Percentiles rank a stretch among this genome's conserved stretches.
Conservation (phyloP, 129 eudicot genomes). For the Rutidosis leptorrhynchoides region DNA sequence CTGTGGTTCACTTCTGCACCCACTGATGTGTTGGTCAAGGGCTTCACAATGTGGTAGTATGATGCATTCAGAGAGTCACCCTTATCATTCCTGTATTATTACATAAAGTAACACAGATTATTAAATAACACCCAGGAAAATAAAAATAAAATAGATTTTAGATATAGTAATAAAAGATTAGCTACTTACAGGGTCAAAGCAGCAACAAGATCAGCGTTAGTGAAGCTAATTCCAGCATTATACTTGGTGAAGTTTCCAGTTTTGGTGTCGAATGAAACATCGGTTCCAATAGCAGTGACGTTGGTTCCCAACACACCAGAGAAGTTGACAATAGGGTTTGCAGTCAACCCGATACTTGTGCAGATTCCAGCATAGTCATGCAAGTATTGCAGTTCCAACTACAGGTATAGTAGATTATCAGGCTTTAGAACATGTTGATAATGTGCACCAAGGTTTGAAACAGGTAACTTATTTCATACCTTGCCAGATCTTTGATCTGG, state of each 20-base stretch:
- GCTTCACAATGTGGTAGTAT: slow-evolving; percentile 82
- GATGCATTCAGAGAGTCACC: slow-evolving; percentile 82
- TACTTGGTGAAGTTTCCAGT: slow-evolving; percentile 65
- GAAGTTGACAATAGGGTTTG: slow-evolving; percentile 81
- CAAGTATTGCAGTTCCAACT: slow-evolving; percentile 91
- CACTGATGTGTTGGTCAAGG: slow-evolving; percentile 75
- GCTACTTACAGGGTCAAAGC: slow-evolving; percentile 74
- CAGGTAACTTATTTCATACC: slow-evolving; percentile 36
- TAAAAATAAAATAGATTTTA: background rate
- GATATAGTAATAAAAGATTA: too few species aligned
- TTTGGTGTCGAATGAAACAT: slow-evolving; percentile 70
- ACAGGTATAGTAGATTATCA: slow-evolving; percentile 23
- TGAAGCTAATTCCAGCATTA: slow-evolving; percentile 71
- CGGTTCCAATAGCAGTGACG: slow-evolving; percentile 60
- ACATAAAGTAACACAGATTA: background rate
- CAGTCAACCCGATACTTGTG: slow-evolving; percentile 88
- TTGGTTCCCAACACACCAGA: slow-evolving; percentile 79
- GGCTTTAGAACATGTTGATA: background rate
- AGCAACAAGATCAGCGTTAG: slow-evolving; percentile 74
- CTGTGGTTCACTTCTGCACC: slow-evolving; percentile 90
- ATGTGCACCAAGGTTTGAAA: too few species aligned
- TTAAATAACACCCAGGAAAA: too few species aligned
- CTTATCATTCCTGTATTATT: slow-evolving; percentile 70
- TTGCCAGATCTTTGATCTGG: slow-evolving; percentile 96
- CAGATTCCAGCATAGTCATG: slow-evolving; percentile 85